Percentiles rank a stretch among this genome's conserved stretches.
Conservation (phyloP, 2,329 filamentous ascomycete genomes). For the Fusarium marasasianum region DNA sequence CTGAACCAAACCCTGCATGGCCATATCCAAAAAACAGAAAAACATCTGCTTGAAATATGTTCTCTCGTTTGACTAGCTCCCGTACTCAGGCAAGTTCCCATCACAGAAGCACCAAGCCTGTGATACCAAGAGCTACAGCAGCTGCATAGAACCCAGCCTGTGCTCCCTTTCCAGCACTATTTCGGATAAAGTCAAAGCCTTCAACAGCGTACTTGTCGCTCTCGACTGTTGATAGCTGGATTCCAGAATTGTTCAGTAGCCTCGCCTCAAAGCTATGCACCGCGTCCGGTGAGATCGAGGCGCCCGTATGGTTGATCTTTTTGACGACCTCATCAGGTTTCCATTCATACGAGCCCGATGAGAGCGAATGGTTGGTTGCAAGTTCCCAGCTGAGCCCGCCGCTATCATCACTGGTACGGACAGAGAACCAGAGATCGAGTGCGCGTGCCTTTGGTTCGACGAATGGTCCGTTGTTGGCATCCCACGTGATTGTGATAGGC, state of each 20-base stretch:
- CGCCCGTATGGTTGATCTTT: not conserved
- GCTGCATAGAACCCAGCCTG: not conserved
- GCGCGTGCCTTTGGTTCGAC: not conserved
- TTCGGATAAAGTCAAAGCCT: not conserved
- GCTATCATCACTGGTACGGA: not conserved
- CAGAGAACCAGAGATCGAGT: not conserved
- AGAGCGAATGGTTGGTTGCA: not conserved
- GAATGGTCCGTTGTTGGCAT: not conserved
- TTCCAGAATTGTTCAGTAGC: not conserved
- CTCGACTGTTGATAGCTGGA: not conserved
- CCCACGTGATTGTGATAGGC: not conserved
- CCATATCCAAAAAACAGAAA: too few species aligned
- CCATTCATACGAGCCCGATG: not conserved
- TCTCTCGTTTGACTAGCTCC: accelerated
- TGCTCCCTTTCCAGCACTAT: not conserved
- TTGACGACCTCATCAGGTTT: not conserved
- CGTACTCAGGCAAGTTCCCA: accelerated
- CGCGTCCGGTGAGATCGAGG: not conserved
- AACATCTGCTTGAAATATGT: too few species aligned
- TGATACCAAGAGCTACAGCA: not conserved
- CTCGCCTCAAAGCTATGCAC: not conserved
- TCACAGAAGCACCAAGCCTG: not conserved
- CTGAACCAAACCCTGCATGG: too few species aligned
- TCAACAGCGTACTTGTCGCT: not conserved
- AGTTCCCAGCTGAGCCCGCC: not conserved